Percentiles rank a stretch among this genome's conserved stretches.
Conservation (phyloP, 2,329 filamentous ascomycete species). For the Scedosporium aurantiacum region DNA sequence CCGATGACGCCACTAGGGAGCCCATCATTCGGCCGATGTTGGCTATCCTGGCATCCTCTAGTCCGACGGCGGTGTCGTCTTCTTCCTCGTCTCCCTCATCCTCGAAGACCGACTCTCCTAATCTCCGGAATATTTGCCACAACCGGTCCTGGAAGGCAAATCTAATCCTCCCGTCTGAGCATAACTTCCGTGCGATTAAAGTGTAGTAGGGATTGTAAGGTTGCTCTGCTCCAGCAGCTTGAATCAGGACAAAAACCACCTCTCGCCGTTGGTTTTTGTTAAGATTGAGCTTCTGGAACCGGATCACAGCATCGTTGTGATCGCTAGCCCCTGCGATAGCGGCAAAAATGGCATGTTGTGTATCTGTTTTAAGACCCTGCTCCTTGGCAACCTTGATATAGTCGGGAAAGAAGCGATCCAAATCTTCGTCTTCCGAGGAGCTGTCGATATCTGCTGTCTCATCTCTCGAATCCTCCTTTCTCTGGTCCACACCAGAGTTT, state of each 20-base stretch:
- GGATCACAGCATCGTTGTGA: constrained; percentile 70
- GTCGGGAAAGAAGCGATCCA: constrained; percentile 48
- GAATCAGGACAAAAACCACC: constrained; percentile 76
- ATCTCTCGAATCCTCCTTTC: constrained; percentile 17
- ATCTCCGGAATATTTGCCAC: constrained; percentile 72
- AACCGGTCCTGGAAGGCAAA: constrained; percentile 82
- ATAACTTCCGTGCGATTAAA: constrained; percentile 68
- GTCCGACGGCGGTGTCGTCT: constrained; percentile 33
- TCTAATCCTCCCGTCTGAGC: constrained; percentile 60
- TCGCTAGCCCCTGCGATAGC: constrained; percentile 79
- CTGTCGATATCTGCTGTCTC: constrained; percentile 8
- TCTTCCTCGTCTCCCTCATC: constrained; percentile 49
- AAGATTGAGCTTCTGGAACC: constrained; percentile 69
- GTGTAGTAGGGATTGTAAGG: constrained; percentile 91
- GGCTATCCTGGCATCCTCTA: constrained; percentile 38
- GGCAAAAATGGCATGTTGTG: constrained; percentile 85
- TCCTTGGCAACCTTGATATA: constrained; percentile 61
- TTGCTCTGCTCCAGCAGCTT: constrained; percentile 74
- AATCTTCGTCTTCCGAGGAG: constrained; percentile 29
- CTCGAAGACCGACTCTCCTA: constrained; percentile 71
- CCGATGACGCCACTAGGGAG: constrained; percentile 34
- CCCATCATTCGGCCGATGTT: constrained; percentile 46
- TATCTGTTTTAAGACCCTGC: constrained; percentile 77
- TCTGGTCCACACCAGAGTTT: not conserved
- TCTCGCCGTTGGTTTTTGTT: constrained; percentile 81